Percentiles rank a stretch among this genome's conserved stretches.
Evolutionary conservation across 2,329 filamentous ascomycete species (phyloP).

Genomic region (Diaporthe citriasiana): DNA sequence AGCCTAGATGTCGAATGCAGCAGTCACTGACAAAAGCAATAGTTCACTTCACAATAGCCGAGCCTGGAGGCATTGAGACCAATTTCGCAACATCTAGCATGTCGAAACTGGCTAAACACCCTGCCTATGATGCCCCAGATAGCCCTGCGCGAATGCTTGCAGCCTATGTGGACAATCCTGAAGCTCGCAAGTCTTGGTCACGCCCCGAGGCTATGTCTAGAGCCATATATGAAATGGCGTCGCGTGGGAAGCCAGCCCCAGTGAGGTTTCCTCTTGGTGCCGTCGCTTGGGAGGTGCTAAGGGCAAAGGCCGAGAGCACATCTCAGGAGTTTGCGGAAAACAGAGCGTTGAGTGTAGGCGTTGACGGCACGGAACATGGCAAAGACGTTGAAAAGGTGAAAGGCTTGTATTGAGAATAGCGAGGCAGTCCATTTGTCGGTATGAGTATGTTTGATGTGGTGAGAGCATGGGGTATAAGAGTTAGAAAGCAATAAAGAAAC

Average conservation of each 20-base stretch:
- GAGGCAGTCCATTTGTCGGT: slow-evolving; percentile 14
- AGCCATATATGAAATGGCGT: slow-evolving; percentile 54
- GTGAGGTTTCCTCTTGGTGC: slow-evolving; percentile 58
- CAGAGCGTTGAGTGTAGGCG: slow-evolving; percentile 51
- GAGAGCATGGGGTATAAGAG: slow-evolving; percentile 17
- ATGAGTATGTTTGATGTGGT: slow-evolving; percentile 4
- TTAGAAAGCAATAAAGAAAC: slow-evolving; percentile 8
- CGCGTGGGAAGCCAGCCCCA: slow-evolving; percentile 53
- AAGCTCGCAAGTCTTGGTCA: slow-evolving; percentile 50
- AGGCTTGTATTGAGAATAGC: slow-evolving; percentile 4
- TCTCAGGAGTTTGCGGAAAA: slow-evolving; percentile 52
- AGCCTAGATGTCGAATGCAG: background rate
- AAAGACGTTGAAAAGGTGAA: background rate
- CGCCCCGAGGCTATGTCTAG: slow-evolving; percentile 53
- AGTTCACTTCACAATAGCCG: slow-evolving; percentile 58
- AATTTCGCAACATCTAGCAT: slow-evolving; percentile 51
- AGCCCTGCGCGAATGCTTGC: slow-evolving; percentile 52
- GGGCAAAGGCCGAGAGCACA: slow-evolving; percentile 49
- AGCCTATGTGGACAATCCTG: slow-evolving; percentile 47
- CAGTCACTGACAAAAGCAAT: background rate
- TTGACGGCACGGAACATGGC: slow-evolving; percentile 41
- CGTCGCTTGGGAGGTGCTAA: slow-evolving; percentile 54
- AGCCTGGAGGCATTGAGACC: slow-evolving; percentile 58
- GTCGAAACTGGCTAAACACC: slow-evolving; percentile 55
- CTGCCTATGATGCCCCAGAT: slow-evolving; percentile 53